phyloP scores from a whole-genome alignment of 257 asterid species.

The Anisodus tanguticus region DNA sequence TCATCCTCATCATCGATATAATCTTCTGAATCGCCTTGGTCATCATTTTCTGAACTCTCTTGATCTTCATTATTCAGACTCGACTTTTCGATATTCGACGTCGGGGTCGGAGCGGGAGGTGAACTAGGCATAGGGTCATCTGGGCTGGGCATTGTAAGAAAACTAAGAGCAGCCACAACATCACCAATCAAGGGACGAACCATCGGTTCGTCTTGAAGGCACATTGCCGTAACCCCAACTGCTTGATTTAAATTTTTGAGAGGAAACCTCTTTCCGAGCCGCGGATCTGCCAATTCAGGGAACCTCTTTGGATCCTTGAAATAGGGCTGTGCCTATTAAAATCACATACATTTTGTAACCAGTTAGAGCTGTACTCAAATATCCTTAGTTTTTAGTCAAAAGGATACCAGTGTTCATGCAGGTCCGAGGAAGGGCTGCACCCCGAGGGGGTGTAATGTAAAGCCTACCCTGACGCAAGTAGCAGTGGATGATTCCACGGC shows the following conservation, averaged over 20 bases:
- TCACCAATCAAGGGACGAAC: conserved; percentile 77
- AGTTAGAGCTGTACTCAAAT: conserved; percentile 24
- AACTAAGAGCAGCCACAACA: conserved; percentile 68
- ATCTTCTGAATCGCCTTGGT: conserved; percentile 29
- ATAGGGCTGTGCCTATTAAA: conserved; percentile 62
- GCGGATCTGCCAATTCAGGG: conserved; percentile 74
- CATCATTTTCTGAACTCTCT: conserved; percentile 37
- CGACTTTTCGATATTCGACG: conserved; percentile 30
- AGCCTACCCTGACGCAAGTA: not conserved
- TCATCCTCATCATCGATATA: conserved; percentile 17
- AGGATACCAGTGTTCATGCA: not conserved
- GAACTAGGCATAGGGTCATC: conserved; percentile 53
- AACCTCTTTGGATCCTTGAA: conserved; percentile 65
- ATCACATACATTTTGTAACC: conserved; percentile 20
- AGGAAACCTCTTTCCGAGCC: conserved; percentile 46
- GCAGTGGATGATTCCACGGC: not conserved
- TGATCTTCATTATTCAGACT: conserved; percentile 30
- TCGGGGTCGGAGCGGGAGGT: conserved; percentile 30
- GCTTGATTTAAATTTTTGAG: conserved; percentile 71
- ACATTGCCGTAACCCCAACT: conserved; percentile 83
- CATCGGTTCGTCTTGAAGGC: conserved; percentile 73
- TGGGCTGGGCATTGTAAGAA: conserved; percentile 60
- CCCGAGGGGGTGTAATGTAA: not conserved
- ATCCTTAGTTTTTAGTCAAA: not conserved
- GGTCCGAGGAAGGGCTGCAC: not conserved